Conservation (phyloP, 345 rosid genomes). For the Angophora floribunda region DNA sequence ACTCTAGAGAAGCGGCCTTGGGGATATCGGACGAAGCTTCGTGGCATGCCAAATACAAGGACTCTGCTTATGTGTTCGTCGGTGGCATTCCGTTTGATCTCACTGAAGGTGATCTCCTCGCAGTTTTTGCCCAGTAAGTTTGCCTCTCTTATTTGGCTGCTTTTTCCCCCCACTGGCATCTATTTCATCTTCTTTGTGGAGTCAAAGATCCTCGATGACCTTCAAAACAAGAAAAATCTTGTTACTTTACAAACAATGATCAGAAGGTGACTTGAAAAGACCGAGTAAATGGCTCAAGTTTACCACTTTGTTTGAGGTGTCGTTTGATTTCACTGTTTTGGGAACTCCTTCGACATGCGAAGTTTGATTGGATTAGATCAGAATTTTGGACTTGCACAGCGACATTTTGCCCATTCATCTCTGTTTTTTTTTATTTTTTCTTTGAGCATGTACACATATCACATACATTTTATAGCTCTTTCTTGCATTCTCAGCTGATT, state of each 20-base stretch:
- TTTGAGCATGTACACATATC: neutral
- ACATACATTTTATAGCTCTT: neutral
- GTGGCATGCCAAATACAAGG: slow-evolving; percentile 93
- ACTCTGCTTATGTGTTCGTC: slow-evolving; percentile 68
- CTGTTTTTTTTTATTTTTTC: neutral
- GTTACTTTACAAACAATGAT: neutral
- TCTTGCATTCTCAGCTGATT: neutral
- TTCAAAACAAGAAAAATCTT: neutral
- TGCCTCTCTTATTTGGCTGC: neutral
- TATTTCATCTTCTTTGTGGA: neutral
- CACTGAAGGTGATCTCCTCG: slow-evolving; percentile 95
- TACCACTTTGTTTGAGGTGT: neutral
- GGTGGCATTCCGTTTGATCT: slow-evolving; percentile 92
- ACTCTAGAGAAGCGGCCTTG: slow-evolving; percentile 61
- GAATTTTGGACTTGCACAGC: neutral
- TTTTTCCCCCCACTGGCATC: no score
- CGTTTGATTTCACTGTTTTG: neutral
- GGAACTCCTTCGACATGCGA: neutral
- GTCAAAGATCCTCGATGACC: neutral
- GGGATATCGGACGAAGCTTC: slow-evolving; percentile 87
- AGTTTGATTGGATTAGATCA: neutral
- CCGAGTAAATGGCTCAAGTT: neutral
- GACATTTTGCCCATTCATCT: neutral
- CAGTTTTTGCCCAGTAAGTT: slow-evolving; percentile 80
- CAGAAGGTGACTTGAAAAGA: neutral